phyloP scores from a whole-genome alignment of 305 asterid genomes.

The Fraxinus dipetala region DNA sequence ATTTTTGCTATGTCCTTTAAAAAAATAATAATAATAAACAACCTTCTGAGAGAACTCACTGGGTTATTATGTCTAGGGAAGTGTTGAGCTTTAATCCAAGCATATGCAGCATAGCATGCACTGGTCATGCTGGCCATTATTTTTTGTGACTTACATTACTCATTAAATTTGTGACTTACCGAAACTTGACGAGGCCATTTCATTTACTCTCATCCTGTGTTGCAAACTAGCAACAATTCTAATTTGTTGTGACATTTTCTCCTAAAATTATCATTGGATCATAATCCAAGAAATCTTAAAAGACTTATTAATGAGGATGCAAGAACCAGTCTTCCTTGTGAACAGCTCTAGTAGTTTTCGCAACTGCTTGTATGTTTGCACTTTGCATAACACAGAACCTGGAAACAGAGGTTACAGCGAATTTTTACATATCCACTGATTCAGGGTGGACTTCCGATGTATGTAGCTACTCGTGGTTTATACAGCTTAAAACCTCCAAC shows the following conservation, averaged over 20 bases:
- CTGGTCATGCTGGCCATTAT: not conserved
- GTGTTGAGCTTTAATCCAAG: not conserved
- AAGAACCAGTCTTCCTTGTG: not conserved
- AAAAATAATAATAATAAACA: not conserved
- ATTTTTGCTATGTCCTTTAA: not conserved
- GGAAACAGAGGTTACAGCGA: slow-evolving; percentile 12
- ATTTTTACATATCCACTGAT: slow-evolving; percentile 23
- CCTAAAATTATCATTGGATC: not conserved
- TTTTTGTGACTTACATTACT: too few relatives aligned
- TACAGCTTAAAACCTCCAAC: slow-evolving; percentile 91
- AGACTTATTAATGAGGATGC: not conserved
- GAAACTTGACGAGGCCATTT: not conserved
- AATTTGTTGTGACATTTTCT: not conserved
- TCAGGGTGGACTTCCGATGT: slow-evolving; percentile 99
- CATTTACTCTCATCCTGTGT: not conserved
- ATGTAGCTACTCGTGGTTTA: slow-evolving; percentile 85
- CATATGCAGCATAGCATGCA: not conserved
- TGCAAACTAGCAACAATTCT: not conserved
- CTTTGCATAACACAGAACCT: not conserved
- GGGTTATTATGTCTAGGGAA: not conserved
- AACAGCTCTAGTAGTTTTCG: not conserved
- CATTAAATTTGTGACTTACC: not conserved
- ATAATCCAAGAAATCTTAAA: not conserved
- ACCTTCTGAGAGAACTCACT: not conserved
- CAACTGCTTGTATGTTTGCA: not conserved